phyloP scores from a whole-genome alignment of 2,329 filamentous ascomycete species.

The Claviceps pazoutovae region DNA sequence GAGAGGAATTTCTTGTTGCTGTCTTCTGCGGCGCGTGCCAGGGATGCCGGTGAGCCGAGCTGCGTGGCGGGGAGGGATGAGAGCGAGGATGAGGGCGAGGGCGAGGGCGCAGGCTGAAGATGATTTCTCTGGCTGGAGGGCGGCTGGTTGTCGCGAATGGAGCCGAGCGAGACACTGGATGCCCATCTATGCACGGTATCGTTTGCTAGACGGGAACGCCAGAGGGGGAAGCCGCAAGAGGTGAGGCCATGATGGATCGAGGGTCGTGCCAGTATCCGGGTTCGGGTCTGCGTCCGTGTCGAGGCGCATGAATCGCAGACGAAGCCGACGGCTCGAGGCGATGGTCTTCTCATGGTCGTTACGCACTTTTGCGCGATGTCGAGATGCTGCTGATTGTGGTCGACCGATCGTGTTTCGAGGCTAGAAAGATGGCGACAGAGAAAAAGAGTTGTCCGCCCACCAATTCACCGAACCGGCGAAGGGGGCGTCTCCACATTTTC shows the following conservation, averaged over 20 bases:
- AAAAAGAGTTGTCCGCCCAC: too few species aligned
- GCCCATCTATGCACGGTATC: conserved; percentile 12
- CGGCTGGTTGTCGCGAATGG: conserved; percentile 3
- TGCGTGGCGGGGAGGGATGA: too few species aligned
- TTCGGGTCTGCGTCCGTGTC: conserved; percentile 14
- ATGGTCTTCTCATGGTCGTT: conserved; percentile 10
- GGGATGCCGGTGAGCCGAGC: conserved; percentile 23
- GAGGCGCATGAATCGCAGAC: conserved; percentile 32
- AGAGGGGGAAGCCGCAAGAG: conserved; percentile 5
- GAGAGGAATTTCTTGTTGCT: conserved; percentile 29
- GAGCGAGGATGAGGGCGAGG: not conserved
- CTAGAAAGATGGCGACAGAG: not conserved
- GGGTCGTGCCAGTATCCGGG: conserved; percentile 14
- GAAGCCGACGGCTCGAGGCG: conserved; percentile 19
- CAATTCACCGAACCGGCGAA: too few species aligned
- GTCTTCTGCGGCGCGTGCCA: conserved; percentile 27
- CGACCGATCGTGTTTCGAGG: not conserved
- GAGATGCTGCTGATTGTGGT: not conserved
- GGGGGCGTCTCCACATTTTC: too few species aligned
- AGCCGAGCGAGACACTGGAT: conserved; percentile 11
- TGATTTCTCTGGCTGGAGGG: not conserved
- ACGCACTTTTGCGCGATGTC: not conserved
- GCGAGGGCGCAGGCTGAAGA: not conserved
- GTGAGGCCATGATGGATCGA: conserved; percentile 13
- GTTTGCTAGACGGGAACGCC: conserved; percentile 3